Base-by-base conservation (phyloP, 139 green algal genomes). In the Deuterostichococcus epilithicus region DNA sequence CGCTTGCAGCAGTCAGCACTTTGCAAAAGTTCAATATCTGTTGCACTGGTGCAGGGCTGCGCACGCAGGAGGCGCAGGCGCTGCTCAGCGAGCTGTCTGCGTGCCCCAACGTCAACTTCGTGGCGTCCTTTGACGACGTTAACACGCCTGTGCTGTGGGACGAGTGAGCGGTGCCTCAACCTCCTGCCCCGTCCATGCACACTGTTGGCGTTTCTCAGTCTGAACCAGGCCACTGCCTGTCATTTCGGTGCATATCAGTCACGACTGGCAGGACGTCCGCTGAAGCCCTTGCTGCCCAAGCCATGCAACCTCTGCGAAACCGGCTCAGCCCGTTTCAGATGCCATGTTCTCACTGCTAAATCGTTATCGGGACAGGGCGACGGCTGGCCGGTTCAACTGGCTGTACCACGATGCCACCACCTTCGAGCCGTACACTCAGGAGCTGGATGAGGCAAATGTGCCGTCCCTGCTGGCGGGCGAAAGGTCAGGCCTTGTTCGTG, bases 91-190 rank as follows among this genome's bases (percentile, higher is more conserved):
- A 88, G 66, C 74, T 98, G 73, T 83, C 93, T 0, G 75, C 77
- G 2, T 90, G 90, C 72, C 78, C 83, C 4, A 81, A 82, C 34
- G 68, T 97, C 2, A 85, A 84, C 72, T 74, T 98, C 42, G 60
- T 91, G 1, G 94, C 94, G 35, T 93, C 81, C 28, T 73, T 94
- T 23, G 93, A 98, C 78, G 89, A 98, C 69, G 82, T 92, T 2
- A 93, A 96, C 77, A 85, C 86, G 0, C 73, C 89, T 0, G 74
- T 97, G 71, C 83, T 98, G 42, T 98, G 92, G 92, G 90, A 94
- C 81, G 83, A 84, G 38, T 81, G 85, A 39, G 76, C 59, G 76
- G 60, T 20, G 71, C 5, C 42, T 13, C 8, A 23, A 52, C 10
- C 8, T 23, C 8, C 13, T 52, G 8, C 42, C 8, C 42, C 42